Base-by-base conservation (phyloP, 345 rosid genomes). In the Sisymbrium altissimum region DNA sequence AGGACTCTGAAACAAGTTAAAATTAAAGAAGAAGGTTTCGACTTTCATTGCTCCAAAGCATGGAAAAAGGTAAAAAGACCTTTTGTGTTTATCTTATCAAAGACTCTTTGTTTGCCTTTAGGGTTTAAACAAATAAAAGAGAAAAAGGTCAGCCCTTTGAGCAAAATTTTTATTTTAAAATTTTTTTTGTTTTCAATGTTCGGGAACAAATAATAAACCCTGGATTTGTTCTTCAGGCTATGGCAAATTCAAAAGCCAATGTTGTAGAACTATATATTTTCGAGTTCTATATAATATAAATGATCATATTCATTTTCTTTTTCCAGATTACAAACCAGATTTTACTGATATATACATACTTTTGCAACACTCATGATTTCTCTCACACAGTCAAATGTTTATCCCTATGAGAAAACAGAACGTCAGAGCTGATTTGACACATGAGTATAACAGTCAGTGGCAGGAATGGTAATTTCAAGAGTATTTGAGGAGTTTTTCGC, bases 231-330 rank as follows among this genome's bases (percentile, higher is more conserved):
- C 18, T 55, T 48, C 55, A 70, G 69, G 68, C 53, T 45, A 57
- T 70, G 71, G 67, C 36, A 25, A 59, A 62, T 52, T 68, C 13
- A 39, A 33, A 30, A 70, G 72, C 62, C 55, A 76, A 55, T 71
- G 80, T 77, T 77, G 80, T 71, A 65, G 57, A 76, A 65, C 68
- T 64, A 57, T 70, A 70, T 61, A 30, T 64, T 53, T 23, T 48
- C 36, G 49, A 57, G 38, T 56, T 65, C 32, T 62, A 19, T 77
- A 39, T 71, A 71, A 39, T 71, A 71, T 40, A 49, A 21, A 18
- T 45, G 45, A 44, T 44, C 59, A 53, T 23, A 68, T 61, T 60
- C 64, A 23, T 27, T 65, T 41, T 45, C 29, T 23, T 48, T 39
- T 8, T 39, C 1, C 59, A 50, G 59, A 88, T 45, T 44, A 44